Conservation (phyloP, 306 rosid genomes). For the Cicer yamashitae region DNA sequence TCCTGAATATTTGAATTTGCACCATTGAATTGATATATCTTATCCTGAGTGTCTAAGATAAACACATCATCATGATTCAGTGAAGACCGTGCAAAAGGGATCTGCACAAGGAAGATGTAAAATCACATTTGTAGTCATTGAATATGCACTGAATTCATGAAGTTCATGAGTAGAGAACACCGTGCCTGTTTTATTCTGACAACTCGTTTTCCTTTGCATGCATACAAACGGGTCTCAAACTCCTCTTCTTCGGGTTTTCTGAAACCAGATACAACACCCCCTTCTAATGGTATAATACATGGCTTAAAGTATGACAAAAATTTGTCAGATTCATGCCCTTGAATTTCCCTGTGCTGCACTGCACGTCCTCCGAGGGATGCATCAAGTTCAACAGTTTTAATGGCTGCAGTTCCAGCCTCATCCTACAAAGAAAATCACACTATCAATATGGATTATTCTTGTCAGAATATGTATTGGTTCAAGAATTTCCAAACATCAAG, state of each 20-base stretch:
- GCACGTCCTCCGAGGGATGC: slow-evolving; percentile 96
- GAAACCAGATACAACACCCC: slow-evolving; percentile 91
- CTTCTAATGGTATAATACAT: slow-evolving; percentile 95
- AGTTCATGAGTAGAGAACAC: slow-evolving; percentile 36
- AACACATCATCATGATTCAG: slow-evolving; percentile 98
- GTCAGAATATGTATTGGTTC: background rate
- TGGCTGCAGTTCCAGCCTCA: slow-evolving; percentile 98
- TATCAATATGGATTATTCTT: slow-evolving; percentile 19
- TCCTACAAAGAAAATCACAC: slow-evolving; percentile 61
- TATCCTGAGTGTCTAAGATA: slow-evolving; percentile 81
- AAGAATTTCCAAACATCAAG: slow-evolving; percentile 16
- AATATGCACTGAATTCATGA: slow-evolving; percentile 45
- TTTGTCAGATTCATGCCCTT: slow-evolving; percentile 97
- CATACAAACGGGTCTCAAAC: slow-evolving; percentile 83
- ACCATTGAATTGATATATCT: slow-evolving; percentile 97
- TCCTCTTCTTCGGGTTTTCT: slow-evolving; percentile 77
- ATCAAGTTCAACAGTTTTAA: slow-evolving; percentile 93
- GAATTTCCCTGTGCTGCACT: slow-evolving; percentile 93
- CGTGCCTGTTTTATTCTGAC: slow-evolving; percentile 97
- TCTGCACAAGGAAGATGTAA: slow-evolving; percentile 60
- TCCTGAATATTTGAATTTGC: slow-evolving; percentile 98
- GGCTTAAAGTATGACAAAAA: slow-evolving; percentile 97
- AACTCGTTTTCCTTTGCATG: slow-evolving; percentile 97
- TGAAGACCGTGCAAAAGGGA: slow-evolving; percentile 93
- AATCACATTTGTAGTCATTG: slow-evolving; percentile 42